Base-by-base conservation (phyloP, 1,139 yeast species). In the Geotrichum aggregatum region DNA sequence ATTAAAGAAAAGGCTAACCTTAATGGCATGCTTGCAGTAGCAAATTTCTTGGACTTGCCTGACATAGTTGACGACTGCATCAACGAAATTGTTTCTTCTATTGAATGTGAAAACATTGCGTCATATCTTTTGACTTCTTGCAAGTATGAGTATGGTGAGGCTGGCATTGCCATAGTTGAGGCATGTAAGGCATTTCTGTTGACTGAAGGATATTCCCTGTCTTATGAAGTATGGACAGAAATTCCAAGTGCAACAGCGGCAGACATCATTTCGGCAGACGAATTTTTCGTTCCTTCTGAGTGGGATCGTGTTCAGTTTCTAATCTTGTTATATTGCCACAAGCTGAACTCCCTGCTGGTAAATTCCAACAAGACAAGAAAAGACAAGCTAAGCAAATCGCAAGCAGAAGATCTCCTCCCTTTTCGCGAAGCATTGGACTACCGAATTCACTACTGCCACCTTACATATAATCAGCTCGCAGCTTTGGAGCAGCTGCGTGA, bases 301-400 rank as follows among this genome's bases (percentile, higher is more conserved):
- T 76, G 78, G 77, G 80, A 76, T 44, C 64, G 82, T 47, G 76
- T 78, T 47, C 56, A 73, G 18, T 76, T 77, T 56, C 67, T 74
- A 2, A 69, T 74, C n/a, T 4, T 26, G 11, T 3, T 44, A 11
- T 44, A 44, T 28, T 26, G 40, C 1, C 10, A 16, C 31, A 44
- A 34, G 24, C 33, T 44, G 1, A 22, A 35, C 2, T 14, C 13
- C 10, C 14, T 13, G 22, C 26, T 44, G 5, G 21, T 8, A 1
- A 21, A 13, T 3, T 16, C 30, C 3, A 34, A 18, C n/a, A 18
- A 24, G 24, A 2, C 10, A 10, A 7, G 22, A 3, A 8, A 6
- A 8, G 2, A 36, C 41, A 21, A 18, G 26, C 26, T 43, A 13
- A 31, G 30, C 16, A 21, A 11, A 14, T 31, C 39, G 21, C 34